Conservation (phyloP, 2,329 filamentous ascomycete genomes). For the Talaromyces sp. region DNA sequence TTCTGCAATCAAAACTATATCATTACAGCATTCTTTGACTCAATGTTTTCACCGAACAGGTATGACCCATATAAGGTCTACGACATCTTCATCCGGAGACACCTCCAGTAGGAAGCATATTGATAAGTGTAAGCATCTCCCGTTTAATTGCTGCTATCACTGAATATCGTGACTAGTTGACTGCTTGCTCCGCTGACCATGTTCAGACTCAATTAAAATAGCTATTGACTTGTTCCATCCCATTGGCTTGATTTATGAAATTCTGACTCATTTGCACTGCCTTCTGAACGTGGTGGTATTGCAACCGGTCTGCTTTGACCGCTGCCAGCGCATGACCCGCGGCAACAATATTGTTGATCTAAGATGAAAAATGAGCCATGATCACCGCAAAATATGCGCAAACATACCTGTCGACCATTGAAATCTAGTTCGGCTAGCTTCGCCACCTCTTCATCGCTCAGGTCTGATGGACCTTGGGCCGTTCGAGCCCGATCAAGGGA, state of each 20-base stretch:
- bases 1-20: too few relatives aligned
- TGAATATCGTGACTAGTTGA: background rate
- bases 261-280: constrained; percentile 12
- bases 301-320: constrained; percentile 4
- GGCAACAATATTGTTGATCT: constrained; percentile 11
- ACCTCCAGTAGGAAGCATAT: background rate
- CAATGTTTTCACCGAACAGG: too few relatives aligned
- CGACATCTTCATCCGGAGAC: background rate
- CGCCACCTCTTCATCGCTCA: constrained; percentile 3
- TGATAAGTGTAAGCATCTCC: background rate
- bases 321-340: constrained; percentile 9
- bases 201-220: constrained; percentile 7
- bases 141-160: background rate
- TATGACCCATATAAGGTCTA: background rate
- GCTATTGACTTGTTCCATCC: constrained; percentile 10
- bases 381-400: background rate
- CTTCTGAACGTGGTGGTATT: constrained; percentile 10
- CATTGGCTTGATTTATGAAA: constrained; percentile 5
- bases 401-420: constrained; percentile 11
- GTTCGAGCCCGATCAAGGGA: constrained; percentile 3
- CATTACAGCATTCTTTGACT: too few relatives aligned
- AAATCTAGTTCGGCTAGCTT: background rate
- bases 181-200: background rate
- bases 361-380: background rate
- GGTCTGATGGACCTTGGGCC: background rate